phyloP scores from a whole-genome alignment of 768 basidiomycete species.

The Boletus huronensis region DNA sequence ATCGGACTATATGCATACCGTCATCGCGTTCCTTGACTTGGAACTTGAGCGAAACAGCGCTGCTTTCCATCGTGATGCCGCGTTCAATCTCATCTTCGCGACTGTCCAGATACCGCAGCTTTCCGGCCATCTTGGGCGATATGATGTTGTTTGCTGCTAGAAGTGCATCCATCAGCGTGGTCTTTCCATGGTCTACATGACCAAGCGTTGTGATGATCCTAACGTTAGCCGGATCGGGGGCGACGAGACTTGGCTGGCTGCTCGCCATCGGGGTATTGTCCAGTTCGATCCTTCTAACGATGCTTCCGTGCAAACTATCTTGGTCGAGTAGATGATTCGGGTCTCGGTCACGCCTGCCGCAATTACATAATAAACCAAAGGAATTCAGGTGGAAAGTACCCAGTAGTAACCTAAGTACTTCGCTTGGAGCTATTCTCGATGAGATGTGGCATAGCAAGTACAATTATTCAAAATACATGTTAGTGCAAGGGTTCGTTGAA shows the following conservation, averaged over 20 bases:
- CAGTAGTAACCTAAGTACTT: too few species aligned
- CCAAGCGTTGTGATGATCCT: slow-evolving; percentile 84
- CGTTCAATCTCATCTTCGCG: slow-evolving; percentile 96
- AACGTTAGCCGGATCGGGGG: slow-evolving; percentile 43
- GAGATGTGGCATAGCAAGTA: not conserved
- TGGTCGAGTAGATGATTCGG: not conserved
- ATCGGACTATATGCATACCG: slow-evolving; percentile 44
- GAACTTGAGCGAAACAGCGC: slow-evolving; percentile 88
- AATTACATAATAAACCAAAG: slow-evolving; percentile 4
- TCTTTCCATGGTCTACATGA: slow-evolving; percentile 96
- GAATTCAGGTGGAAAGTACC: too few species aligned
- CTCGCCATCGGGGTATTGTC: slow-evolving; percentile 21
- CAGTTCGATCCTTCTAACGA: not conserved
- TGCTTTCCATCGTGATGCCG: slow-evolving; percentile 99
- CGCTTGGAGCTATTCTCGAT: not conserved
- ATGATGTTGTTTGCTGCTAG: slow-evolving; percentile 98
- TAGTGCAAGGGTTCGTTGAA: not conserved
- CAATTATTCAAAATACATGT: not conserved
- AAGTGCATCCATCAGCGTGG: slow-evolving; percentile 90
- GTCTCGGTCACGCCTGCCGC: not conserved
- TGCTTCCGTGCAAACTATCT: not conserved
- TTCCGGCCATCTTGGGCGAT: slow-evolving; percentile 90
- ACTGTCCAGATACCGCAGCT: slow-evolving; percentile 92
- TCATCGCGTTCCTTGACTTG: slow-evolving; percentile 67
- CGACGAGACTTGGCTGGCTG: slow-evolving; percentile 14